A percentile compares a stretch with the other conserved stretches of the same genome.
phyloP scores from a whole-genome alignment of 1,139 yeast genomes.

The Hansenula lynferdii region DNA sequence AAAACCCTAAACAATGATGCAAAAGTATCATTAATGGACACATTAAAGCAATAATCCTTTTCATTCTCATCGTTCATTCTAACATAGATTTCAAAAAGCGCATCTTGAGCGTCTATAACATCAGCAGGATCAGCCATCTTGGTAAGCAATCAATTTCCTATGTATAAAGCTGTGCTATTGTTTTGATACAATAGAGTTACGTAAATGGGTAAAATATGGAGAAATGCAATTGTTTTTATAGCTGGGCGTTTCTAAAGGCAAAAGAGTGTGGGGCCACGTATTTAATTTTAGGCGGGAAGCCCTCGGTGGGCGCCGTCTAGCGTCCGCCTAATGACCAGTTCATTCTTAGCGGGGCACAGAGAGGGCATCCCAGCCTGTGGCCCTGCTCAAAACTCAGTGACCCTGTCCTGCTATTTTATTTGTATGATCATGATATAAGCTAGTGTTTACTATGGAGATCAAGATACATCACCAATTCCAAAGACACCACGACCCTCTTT shows the following conservation, averaged over 20 bases:
- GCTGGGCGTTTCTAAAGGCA: neutral
- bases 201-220: neutral
- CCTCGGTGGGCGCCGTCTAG: neutral
- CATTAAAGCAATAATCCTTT: slow-evolving; percentile 85
- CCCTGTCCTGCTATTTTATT: too few species aligned
- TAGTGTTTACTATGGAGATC: too few species aligned
- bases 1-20: slow-evolving; percentile 53
- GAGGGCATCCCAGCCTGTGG: too few species aligned
- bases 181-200: too few species aligned
- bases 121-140: slow-evolving; percentile 9
- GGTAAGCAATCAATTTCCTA: neutral
- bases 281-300: neutral
- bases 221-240: neutral
- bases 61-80: slow-evolving; percentile 83
- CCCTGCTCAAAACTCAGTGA: too few species aligned
- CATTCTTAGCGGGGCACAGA: too few species aligned
- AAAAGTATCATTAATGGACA: slow-evolving; percentile 53
- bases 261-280: slow-evolving; percentile 2
- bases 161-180: too few species aligned
- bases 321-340: too few species aligned
- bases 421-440: too few species aligned
- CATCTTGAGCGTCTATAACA: slow-evolving; percentile 14
- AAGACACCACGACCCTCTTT: too few species aligned
- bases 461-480: too few species aligned
- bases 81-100: slow-evolving; percentile 63